Conservation (phyloP, 805 yeast genomes). For the Wickerhamiella kurtzmanii region DNA sequence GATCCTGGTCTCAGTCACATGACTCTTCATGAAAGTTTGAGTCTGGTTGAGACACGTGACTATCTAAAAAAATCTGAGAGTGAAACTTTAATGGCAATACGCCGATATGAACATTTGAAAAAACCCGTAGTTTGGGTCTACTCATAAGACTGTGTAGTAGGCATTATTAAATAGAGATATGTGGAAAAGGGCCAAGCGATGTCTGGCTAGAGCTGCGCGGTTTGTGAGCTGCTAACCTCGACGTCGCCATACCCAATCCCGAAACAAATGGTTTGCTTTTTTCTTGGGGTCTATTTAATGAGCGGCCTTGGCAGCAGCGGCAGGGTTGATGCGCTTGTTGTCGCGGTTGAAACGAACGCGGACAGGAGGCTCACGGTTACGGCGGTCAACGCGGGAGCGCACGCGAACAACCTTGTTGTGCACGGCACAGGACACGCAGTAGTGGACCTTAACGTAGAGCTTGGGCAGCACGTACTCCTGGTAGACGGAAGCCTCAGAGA, state of each 20-base stretch:
- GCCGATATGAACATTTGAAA: too few species aligned
- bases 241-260: background rate
- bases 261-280: background rate
- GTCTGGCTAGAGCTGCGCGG: background rate
- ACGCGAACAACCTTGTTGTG: slow-evolving; percentile 99
- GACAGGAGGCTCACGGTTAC: slow-evolving; percentile 96
- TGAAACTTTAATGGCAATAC: too few species aligned
- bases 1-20: too few species aligned
- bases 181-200: background rate
- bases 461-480: slow-evolving; percentile 98
- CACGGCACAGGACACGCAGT: slow-evolving; percentile 99
- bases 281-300: background rate
- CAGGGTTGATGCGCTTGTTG: slow-evolving; percentile 92
- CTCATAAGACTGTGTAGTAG: background rate
- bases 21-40: too few species aligned
- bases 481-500: slow-evolving; percentile 98
- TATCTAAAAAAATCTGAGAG: too few species aligned
- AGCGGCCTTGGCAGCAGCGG: slow-evolving; percentile 59
- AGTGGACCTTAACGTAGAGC: slow-evolving; percentile 98
- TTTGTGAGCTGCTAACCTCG: background rate
- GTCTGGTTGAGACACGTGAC: too few species aligned
- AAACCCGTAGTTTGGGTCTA: background rate
- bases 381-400: slow-evolving; percentile 98
- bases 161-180: background rate
- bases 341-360: slow-evolving; percentile 94